Conservation (phyloP, 1,284 basidiomycete genomes). For the Cystobasidium pallidum region DNA sequence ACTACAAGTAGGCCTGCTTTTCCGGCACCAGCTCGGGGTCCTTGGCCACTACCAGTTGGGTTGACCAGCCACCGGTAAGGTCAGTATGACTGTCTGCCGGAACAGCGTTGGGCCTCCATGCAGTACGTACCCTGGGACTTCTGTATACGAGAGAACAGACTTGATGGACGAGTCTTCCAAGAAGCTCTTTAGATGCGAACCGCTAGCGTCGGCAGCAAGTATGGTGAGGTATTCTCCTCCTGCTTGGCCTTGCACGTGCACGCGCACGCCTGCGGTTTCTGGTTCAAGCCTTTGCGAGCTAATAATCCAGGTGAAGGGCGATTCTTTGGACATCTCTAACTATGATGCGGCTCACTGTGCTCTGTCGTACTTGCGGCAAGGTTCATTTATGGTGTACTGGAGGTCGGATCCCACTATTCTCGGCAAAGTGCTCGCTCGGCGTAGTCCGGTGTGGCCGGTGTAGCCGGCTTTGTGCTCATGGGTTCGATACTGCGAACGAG, state of each 20-base stretch:
- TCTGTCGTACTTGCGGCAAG: too few species aligned
- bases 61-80: too few species aligned
- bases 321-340: not conserved
- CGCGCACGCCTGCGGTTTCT: not conserved
- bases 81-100: too few species aligned
- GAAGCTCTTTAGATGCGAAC: not conserved
- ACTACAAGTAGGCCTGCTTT: not conserved
- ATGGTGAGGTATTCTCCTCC: conserved; percentile 8
- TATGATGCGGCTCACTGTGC: too few species aligned
- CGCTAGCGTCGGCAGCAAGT: not conserved
- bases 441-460: too few species aligned
- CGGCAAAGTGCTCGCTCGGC: too few species aligned
- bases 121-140: conserved; percentile 16
- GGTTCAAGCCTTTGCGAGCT: conserved; percentile 6
- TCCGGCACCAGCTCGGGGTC: not conserved
- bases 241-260: not conserved
- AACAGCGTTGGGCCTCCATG: too few species aligned
- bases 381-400: too few species aligned
- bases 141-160: conserved; percentile 1
- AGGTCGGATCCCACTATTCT: too few species aligned
- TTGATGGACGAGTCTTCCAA: not conserved
- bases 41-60: conserved; percentile 3
- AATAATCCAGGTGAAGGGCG: conserved; percentile 9
- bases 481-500: too few species aligned
- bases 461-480: too few species aligned